These are phyloP conservation scores for Lactarius pseudohatsudake DNA, from an alignment of 768 basidiomycete species.

Conservation along the genomic window DNA sequence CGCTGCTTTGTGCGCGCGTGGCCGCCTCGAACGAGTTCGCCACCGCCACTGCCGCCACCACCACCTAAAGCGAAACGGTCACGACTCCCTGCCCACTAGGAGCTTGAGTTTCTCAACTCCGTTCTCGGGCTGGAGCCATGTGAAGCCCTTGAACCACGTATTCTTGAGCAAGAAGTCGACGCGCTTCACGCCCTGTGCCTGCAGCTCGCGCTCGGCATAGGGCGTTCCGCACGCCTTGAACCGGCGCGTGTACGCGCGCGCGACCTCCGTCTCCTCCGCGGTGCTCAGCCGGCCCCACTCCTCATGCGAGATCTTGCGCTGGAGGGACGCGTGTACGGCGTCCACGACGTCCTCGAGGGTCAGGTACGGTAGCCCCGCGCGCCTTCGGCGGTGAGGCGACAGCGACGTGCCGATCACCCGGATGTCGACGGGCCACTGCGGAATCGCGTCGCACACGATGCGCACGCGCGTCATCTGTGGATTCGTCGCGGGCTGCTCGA, in stretches of 20 bases:
- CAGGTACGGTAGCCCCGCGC: slow-evolving; percentile 22
- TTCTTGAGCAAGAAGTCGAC: slow-evolving; percentile 27
- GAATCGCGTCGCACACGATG: slow-evolving; percentile 25
- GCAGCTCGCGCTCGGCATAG: slow-evolving; percentile 18
- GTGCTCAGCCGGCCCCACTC: slow-evolving; percentile 26
- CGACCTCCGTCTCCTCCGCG: slow-evolving; percentile 27
- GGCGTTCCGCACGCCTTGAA: slow-evolving; percentile 23
- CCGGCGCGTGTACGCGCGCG: slow-evolving; percentile 30
- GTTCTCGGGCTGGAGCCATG: slow-evolving; percentile 25
- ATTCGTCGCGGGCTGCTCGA: slow-evolving; percentile 28
- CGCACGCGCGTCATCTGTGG: slow-evolving; percentile 29
- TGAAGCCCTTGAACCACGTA: slow-evolving; percentile 27
- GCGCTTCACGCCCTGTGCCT: slow-evolving; percentile 29
- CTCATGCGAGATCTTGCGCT: slow-evolving; percentile 29
- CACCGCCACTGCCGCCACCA: background rate
- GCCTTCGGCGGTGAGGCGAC: slow-evolving; percentile 20
- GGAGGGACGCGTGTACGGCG: slow-evolving; percentile 25
- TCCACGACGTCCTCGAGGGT: slow-evolving; percentile 27
- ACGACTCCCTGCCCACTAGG: slow-evolving; percentile 16
- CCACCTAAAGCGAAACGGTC: background rate
- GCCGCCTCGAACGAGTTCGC: background rate
- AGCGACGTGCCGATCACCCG: slow-evolving; percentile 26
- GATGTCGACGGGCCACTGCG: slow-evolving; percentile 29
- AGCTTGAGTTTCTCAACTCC: slow-evolving; percentile 27
- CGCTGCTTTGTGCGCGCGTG: background rate